Conservation (phyloP, 257 asterid species). For the Euphrasia confusa region DNA sequence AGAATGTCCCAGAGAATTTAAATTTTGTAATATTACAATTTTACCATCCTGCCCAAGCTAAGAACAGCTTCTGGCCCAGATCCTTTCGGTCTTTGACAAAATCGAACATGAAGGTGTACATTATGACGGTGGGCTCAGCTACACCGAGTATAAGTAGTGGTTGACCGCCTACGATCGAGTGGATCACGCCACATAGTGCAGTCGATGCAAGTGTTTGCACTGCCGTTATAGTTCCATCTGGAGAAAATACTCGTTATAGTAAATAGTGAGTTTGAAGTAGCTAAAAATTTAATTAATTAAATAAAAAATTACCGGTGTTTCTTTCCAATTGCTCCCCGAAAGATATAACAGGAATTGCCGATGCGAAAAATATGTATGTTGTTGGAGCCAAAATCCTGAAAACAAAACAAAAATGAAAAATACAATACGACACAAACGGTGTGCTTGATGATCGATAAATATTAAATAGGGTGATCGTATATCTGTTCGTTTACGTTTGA, state of each 20-base stretch:
- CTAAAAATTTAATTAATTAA: not conserved
- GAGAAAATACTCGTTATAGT: constrained; percentile 9
- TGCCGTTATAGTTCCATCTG: constrained; percentile 91
- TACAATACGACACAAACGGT: not conserved
- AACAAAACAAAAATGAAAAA: not conserved
- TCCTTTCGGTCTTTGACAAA: constrained; percentile 81
- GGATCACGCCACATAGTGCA: constrained; percentile 87
- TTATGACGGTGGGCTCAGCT: constrained; percentile 94
- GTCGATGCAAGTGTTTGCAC: constrained; percentile 97
- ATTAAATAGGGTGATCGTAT: no score
- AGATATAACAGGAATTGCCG: constrained; percentile 94
- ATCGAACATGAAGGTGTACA: constrained; percentile 95
- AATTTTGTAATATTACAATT: not conserved
- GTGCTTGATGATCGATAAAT: no score
- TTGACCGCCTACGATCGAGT: constrained; percentile 87
- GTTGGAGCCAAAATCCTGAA: constrained; percentile 95
- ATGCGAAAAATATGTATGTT: constrained; percentile 94
- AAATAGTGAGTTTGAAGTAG: not conserved
- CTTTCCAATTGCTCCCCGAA: constrained; percentile 95
- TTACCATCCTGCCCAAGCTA: constrained; percentile 97
- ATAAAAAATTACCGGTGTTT: constrained; percentile 51
- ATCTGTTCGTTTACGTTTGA: constrained; percentile 16
- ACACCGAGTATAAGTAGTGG: constrained; percentile 94
- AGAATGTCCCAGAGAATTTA: constrained; percentile 15
- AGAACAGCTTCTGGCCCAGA: constrained; percentile 68